Base-by-base conservation (phyloP, 31 red algal species). In the Porphyra umbilicalis region DNA sequence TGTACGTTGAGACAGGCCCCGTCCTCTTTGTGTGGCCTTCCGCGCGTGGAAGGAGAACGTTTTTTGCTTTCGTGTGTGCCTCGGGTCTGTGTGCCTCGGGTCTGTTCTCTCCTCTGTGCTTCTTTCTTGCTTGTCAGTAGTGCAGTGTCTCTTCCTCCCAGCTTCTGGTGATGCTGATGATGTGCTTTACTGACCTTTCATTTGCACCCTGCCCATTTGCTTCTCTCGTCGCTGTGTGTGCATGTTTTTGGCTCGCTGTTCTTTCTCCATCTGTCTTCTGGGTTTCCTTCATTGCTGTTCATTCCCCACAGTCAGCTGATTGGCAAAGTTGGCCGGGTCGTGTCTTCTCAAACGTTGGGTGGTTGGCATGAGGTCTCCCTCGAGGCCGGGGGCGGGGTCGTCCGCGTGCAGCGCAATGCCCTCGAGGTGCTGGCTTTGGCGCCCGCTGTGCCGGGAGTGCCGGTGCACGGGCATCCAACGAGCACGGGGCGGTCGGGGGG, bases 321-420 rank as follows among this genome's bases (percentile, higher is more conserved):
- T 33, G 91, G 91, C 25, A 83, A 90, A 32, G 36, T 81, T 38
- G 95, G 91, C 35, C 32, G 79, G 29, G 89, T 97, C 33, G 82
- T 80, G 57, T 81, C 84, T 7, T 92, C 88, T 29, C 91, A 93
- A 42, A 93, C 91, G 16, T 80, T 97, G 35, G 95, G 95, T 35
- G 95, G 95, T 35, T 97, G 91, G 91, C 95, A 97, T 78, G 95
- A 93, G 77, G 91, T 94, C 14, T 77, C 77, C 15, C 88, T 97
- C 74, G 57, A 71, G 57, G 84, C 86, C 8, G 87, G 82, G 34
- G 89, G 95, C 33, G 81, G 84, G 8, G 39, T 90, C 32, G 87
- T 97, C 9, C 87, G 95, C 71, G 95, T 97, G 37, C 95, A 97
- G 74, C 84, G 95, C 10, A 97, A 97, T 75, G 95, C 95, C 34